A percentile compares a stretch with the other conserved stretches of the same genome.
phyloP scores from a whole-genome alignment of 805 yeast species.

The Metschnikowia vanudenii region DNA sequence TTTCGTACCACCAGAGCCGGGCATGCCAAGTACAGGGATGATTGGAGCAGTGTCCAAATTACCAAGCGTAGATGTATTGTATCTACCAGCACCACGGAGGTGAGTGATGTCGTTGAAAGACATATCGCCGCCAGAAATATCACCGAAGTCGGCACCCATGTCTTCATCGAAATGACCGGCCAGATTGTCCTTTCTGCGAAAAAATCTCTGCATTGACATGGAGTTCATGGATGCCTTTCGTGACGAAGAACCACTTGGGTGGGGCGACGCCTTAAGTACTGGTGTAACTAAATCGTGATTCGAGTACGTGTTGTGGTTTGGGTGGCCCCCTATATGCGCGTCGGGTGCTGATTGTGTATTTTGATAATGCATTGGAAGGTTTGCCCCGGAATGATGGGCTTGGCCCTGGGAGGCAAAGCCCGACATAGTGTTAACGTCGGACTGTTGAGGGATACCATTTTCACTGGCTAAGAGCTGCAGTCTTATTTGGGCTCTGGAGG shows the following conservation, averaged over 20 bases:
- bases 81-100: conserved; percentile 59
- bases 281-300: conserved; percentile 32
- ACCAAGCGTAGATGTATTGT: conserved; percentile 41
- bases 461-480: conserved; percentile 35
- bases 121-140: conserved; percentile 35
- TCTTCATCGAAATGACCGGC: conserved; percentile 38
- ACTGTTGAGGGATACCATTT: conserved; percentile 12
- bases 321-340: conserved; percentile 1
- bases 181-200: conserved; percentile 36
- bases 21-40: conserved; percentile 62
- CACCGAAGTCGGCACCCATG: conserved; percentile 35
- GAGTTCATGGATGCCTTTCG: conserved; percentile 41
- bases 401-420: conserved; percentile 17
- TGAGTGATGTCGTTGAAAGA: conserved; percentile 66
- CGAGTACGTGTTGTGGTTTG: conserved; percentile 13
- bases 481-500: conserved; percentile 27
- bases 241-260: conserved; percentile 13
- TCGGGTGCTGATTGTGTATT: conserved; percentile 1
- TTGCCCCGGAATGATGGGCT: conserved; percentile 10
- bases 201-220: conserved; percentile 38
- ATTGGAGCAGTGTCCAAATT: conserved; percentile 64
- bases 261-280: conserved; percentile 9
- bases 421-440: conserved; percentile 24
- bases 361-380: conserved; percentile 7
- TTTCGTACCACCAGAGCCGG: conserved; percentile 22